These are phyloP conservation scores for Chrysanthemum lavandulifolium DNA, from an alignment of 129 eudicot genomes.

Conservation along the genomic window DNA sequence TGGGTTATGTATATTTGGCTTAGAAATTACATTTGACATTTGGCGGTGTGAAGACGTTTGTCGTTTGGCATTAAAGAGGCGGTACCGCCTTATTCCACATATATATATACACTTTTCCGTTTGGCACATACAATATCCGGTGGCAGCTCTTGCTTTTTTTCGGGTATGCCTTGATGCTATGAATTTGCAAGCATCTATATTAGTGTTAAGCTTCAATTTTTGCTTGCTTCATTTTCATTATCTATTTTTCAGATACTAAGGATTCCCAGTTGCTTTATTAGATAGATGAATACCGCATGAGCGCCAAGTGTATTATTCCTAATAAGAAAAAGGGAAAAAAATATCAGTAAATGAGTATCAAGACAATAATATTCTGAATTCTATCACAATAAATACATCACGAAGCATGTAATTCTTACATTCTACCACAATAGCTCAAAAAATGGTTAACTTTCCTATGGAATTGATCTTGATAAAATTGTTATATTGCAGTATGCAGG, in stretches of 20 bases:
- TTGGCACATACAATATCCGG: too few species aligned
- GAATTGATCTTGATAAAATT: conserved; percentile 1
- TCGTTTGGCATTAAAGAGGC: conserved; percentile 82
- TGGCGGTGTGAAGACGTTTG: conserved; percentile 89
- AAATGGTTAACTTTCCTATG: conserved; percentile 1
- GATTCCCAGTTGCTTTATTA: too few species aligned
- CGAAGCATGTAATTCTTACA: too few species aligned
- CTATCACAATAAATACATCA: neutral
- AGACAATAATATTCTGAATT: neutral
- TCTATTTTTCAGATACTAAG: too few species aligned
- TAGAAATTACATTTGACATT: neutral
- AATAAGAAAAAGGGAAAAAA: neutral
- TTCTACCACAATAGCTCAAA: neutral
- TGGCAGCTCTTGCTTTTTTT: too few species aligned
- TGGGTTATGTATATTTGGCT: conserved; percentile 37
- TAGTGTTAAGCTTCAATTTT: too few species aligned
- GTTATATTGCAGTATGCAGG: conserved; percentile 81
- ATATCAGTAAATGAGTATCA: neutral
- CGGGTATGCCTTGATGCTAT: too few species aligned
- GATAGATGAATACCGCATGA: too few species aligned
- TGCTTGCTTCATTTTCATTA: too few species aligned
- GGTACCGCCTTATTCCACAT: conserved; percentile 88
- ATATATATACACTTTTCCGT: conserved; percentile 69
- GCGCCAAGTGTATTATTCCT: too few species aligned
- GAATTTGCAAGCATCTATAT: too few species aligned